phyloP scores from a whole-genome alignment of 2,329 filamentous ascomycete genomes.

The Aspergillus chevalieri region DNA sequence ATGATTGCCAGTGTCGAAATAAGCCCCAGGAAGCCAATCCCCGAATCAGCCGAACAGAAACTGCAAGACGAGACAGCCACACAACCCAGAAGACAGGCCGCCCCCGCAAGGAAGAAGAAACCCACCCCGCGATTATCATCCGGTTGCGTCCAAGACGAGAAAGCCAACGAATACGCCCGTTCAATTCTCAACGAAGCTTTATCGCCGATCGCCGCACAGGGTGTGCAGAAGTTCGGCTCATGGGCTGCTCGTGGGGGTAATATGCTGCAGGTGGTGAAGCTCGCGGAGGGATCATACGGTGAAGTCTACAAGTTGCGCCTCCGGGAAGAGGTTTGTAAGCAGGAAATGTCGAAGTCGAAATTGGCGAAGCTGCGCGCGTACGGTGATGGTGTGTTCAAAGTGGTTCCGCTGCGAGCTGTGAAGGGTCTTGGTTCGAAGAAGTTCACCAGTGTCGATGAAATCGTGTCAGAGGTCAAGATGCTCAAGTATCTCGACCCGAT shows the following conservation, averaged over 20 bases:
- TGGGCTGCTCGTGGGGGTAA: constrained; percentile 35
- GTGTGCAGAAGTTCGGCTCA: constrained; percentile 33
- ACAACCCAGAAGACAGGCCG: constrained; percentile 2
- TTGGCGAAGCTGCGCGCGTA: constrained; percentile 34
- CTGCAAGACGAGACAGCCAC: background rate
- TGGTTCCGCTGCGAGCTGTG: constrained; percentile 41
- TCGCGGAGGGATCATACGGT: constrained; percentile 61
- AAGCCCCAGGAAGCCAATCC: constrained; percentile 1
- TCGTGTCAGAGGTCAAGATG: constrained; percentile 46
- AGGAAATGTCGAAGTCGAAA: constrained; percentile 31
- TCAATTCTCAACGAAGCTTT: constrained; percentile 33
- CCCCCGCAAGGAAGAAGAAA: constrained; percentile 14
- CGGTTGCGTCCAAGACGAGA: constrained; percentile 27
- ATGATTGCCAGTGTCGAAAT: constrained; percentile 27
- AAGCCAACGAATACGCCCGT: constrained; percentile 29
- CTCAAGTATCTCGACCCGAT: constrained; percentile 54
- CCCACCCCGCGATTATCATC: constrained; percentile 22
- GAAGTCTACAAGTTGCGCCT: constrained; percentile 56
- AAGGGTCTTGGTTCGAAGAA: constrained; percentile 37
- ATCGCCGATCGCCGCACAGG: constrained; percentile 28
- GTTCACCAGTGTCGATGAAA: constrained; percentile 43
- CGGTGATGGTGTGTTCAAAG: constrained; percentile 43
- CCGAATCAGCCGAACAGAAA: background rate
- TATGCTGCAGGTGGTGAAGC: constrained; percentile 49
- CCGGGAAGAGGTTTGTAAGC: constrained; percentile 30